A percentile compares a stretch with the other conserved stretches of the same genome.
Evolutionary conservation across 306 rosid genomes (phyloP).

Genomic region (Fragaria vesca): DNA sequence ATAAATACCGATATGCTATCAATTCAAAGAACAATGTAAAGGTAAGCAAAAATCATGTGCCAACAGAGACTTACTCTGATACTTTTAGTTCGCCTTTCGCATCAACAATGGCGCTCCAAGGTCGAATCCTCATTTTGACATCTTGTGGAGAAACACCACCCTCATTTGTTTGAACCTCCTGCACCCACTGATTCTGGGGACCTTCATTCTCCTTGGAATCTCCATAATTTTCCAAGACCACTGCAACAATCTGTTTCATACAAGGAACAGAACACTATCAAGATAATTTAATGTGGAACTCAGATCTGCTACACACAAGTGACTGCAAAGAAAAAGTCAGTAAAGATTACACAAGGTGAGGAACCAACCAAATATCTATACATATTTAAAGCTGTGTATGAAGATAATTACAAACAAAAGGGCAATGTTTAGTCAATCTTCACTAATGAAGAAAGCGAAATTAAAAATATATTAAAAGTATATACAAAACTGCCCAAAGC

Average conservation of each 20-base stretch:
- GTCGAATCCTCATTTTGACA: constrained; percentile 42
- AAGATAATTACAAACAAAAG: neutral
- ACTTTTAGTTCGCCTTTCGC: constrained; percentile 59
- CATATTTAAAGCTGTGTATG: neutral
- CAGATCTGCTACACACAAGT: neutral
- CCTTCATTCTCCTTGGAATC: constrained; percentile 37
- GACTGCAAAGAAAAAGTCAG: neutral
- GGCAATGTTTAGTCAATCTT: neutral
- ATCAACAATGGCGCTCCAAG: constrained; percentile 62
- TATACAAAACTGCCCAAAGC: neutral
- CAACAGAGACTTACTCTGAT: constrained; percentile 51
- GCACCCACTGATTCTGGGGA: constrained; percentile 47
- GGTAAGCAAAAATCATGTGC: constrained; percentile 16
- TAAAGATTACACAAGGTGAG: neutral
- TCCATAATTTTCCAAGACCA: constrained; percentile 83
- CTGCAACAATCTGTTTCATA: constrained; percentile 71
- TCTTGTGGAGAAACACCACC: constrained; percentile 45
- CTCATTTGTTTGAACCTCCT: constrained; percentile 51
- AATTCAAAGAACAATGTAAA: constrained; percentile 15
- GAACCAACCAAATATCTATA: neutral
- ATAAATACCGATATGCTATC: constrained; percentile 22
- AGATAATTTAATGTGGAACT: constrained; percentile 14
- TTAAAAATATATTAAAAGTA: neutral
- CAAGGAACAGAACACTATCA: constrained; percentile 16
- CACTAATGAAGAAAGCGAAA: neutral